Evolutionary conservation across 108 stramenopile genomes (phyloP).

Genomic region (Stephanodiscus minutulus): DNA sequence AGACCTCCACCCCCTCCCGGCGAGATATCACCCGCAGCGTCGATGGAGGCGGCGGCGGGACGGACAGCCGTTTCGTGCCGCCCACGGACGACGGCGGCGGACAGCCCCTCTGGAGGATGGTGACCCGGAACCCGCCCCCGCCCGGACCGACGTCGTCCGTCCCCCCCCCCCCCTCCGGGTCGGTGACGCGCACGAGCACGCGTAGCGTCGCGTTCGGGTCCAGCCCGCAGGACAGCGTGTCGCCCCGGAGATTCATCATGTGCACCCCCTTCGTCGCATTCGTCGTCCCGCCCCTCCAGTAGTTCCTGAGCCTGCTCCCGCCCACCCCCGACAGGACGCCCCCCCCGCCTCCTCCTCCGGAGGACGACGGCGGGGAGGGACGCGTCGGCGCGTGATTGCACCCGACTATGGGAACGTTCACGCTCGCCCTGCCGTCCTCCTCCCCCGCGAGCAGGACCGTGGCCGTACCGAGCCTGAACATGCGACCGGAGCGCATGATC

Average conservation of each 20-base stretch:
- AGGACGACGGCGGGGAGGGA: neutral
- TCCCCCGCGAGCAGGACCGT: neutral
- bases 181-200: conserved; percentile 24
- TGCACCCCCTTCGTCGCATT: neutral
- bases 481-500: neutral
- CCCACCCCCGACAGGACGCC: too few relatives aligned
- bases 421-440: neutral
- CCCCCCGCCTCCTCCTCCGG: too few relatives aligned
- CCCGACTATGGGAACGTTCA: neutral
- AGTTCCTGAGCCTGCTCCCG: neutral
- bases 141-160: too few relatives aligned
- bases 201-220: conserved; percentile 21
- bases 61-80: too few relatives aligned
- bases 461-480: conserved; percentile 3
- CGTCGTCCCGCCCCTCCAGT: neutral
- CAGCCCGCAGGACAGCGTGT: conserved; percentile 24
- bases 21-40: too few relatives aligned
- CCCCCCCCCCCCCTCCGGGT: neutral
- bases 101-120: neutral
- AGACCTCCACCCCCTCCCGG: too few relatives aligned
- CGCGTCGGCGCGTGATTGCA: too few relatives aligned
- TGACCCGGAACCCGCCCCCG: neutral
- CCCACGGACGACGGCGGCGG: too few relatives aligned
- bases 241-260: conserved; percentile 39
- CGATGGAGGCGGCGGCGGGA: too few relatives aligned